These are phyloP conservation scores for Aspergillus steynii DNA, from an alignment of 495 filamentous ascomycete genomes.

Conservation along the genomic window DNA sequence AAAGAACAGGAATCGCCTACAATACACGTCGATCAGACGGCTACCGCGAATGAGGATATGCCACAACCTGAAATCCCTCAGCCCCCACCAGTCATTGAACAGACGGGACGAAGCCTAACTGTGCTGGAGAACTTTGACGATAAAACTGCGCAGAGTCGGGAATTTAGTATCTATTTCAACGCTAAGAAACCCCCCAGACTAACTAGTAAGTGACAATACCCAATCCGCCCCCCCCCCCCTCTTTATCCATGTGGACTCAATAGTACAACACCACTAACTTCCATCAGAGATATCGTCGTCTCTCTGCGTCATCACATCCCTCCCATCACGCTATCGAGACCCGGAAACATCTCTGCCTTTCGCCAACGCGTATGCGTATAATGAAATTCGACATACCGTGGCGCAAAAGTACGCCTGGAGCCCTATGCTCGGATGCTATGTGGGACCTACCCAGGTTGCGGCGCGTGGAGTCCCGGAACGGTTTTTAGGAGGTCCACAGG, in stretches of 20 bases:
- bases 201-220: slow-evolving; percentile 42
- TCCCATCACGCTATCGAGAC: slow-evolving; percentile 75
- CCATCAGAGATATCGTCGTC: slow-evolving; percentile 46
- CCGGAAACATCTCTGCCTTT: slow-evolving; percentile 76
- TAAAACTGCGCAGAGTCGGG: slow-evolving; percentile 48
- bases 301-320: slow-evolving; percentile 77
- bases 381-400: slow-evolving; percentile 62
- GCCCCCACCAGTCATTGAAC: slow-evolving; percentile 45
- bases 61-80: slow-evolving; percentile 27
- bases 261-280: slow-evolving; percentile 11
- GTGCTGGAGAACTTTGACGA: slow-evolving; percentile 58
- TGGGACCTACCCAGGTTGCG: slow-evolving; percentile 60
- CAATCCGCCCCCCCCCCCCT: neutral
- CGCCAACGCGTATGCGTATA: slow-evolving; percentile 71
- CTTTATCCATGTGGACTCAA: neutral
- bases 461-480: slow-evolving; percentile 69
- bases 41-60: slow-evolving; percentile 14
- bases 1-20: slow-evolving; percentile 17
- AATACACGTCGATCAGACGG: slow-evolving; percentile 17
- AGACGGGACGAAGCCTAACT: slow-evolving; percentile 52
- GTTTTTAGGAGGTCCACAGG: slow-evolving; percentile 49
- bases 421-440: slow-evolving; percentile 70
- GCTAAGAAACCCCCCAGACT: slow-evolving; percentile 49
- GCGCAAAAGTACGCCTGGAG: slow-evolving; percentile 71
- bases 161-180: slow-evolving; percentile 54